These are phyloP conservation scores for Paramecium octaurelia DNA, from an alignment of 73 alveolate genomes.

Conservation along the genomic window DNA sequence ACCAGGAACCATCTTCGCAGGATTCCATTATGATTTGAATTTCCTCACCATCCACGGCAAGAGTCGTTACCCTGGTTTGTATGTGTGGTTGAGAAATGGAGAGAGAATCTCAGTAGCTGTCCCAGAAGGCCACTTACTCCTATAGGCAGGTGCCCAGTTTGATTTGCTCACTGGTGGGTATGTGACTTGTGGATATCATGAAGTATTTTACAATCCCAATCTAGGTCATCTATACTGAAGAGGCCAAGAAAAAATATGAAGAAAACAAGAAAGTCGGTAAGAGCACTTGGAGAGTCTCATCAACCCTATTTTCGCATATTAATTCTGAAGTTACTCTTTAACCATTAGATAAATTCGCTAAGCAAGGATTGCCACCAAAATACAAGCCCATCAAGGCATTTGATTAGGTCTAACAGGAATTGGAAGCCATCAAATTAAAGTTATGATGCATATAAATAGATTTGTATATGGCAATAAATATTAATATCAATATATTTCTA, in stretches of 20 bases:
- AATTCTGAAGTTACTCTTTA: constrained; percentile 73
- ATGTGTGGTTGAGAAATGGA: constrained; percentile 79
- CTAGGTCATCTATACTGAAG: constrained; percentile 66
- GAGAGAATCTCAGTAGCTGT: constrained; percentile 74
- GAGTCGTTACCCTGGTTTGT: constrained; percentile 81
- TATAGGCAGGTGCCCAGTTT: constrained; percentile 69
- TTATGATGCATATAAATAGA: background rate
- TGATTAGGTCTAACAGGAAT: background rate
- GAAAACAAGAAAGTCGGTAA: constrained; percentile 50
- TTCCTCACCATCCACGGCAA: constrained; percentile 85
- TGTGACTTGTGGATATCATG: constrained; percentile 75
- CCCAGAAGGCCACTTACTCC: constrained; percentile 72
- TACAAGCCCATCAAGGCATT: background rate
- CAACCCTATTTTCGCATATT: constrained; percentile 80
- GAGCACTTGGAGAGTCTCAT: constrained; percentile 83
- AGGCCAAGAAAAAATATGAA: constrained; percentile 13
- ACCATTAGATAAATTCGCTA: constrained; percentile 76
- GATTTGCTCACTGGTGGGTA: constrained; percentile 80
- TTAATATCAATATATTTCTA: background rate
- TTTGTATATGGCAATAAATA: background rate
- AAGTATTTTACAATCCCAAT: background rate
- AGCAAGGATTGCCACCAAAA: background rate
- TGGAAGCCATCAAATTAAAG: constrained; percentile 20
- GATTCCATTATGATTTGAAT: constrained; percentile 87
- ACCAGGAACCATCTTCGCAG: constrained; percentile 87